phyloP scores from a whole-genome alignment of 2,329 filamentous ascomycete genomes.

The Penicillium sp. region DNA sequence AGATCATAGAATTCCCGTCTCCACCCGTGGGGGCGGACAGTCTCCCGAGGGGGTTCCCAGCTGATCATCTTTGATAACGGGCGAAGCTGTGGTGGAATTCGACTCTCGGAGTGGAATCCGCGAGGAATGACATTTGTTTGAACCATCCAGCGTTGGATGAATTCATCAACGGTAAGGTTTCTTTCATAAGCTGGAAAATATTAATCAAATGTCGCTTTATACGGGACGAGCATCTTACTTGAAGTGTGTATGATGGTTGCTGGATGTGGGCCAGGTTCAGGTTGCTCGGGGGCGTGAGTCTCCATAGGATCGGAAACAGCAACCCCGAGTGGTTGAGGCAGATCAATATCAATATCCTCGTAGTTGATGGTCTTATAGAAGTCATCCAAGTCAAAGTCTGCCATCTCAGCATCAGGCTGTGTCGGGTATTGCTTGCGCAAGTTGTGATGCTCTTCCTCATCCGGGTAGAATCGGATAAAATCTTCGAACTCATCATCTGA shows the following conservation, averaged over 20 bases:
- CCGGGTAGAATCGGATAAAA: constrained; percentile 35
- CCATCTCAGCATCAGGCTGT: constrained; percentile 6
- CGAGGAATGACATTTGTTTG: constrained; percentile 23
- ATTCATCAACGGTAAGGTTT: constrained; percentile 46
- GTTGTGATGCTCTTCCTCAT: constrained; percentile 25
- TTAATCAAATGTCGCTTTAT: constrained; percentile 2
- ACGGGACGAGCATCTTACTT: constrained; percentile 22
- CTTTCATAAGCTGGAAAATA: constrained; percentile 36
- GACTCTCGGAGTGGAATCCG: constrained; percentile 20
- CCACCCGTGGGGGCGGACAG: constrained; percentile 32
- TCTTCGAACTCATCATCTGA: constrained; percentile 34
- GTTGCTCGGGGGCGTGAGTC: constrained; percentile 12
- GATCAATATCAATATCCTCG: constrained; percentile 12
- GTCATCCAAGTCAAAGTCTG: constrained; percentile 32
- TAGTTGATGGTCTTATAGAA: constrained; percentile 30
- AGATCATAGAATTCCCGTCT: constrained; percentile 37
- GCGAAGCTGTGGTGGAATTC: constrained; percentile 22
- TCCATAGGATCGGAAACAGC: constrained; percentile 11
- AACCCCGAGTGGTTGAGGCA: constrained; percentile 4
- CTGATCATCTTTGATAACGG: constrained; percentile 35
- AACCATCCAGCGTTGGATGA: constrained; percentile 44
- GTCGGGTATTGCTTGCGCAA: constrained; percentile 12
- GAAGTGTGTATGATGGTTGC: constrained; percentile 31
- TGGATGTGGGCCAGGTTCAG: constrained; percentile 20
- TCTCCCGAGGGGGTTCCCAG: constrained; percentile 36